Conservation (phyloP, 495 filamentous ascomycete genomes). For the Sphaerosporella brunnea region DNA sequence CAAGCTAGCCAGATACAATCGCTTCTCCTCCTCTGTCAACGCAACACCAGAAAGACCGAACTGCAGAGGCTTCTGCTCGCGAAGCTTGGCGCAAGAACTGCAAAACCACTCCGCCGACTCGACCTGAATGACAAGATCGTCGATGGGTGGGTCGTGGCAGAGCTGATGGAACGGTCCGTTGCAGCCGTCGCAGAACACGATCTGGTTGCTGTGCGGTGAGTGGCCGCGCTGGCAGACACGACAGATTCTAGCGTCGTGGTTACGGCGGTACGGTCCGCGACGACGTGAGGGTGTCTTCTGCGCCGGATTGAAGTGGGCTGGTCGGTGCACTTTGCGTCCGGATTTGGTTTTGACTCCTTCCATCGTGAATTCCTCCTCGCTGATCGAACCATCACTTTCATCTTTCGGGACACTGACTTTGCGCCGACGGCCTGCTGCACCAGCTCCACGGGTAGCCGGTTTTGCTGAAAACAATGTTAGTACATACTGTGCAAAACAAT, state of each 20-base stretch:
- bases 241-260: slow-evolving; percentile 38
- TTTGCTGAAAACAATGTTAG: not conserved
- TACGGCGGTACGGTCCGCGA: slow-evolving; percentile 24
- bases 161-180: slow-evolving; percentile 77
- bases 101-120: slow-evolving; percentile 64
- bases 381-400: slow-evolving; percentile 17
- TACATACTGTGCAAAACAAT: no score
- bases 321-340: slow-evolving; percentile 62
- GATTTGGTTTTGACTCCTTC: slow-evolving; percentile 50
- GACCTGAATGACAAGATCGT: slow-evolving; percentile 45
- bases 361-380: slow-evolving; percentile 26
- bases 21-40: slow-evolving; percentile 24
- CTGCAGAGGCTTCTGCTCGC: slow-evolving; percentile 30
- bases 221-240: slow-evolving; percentile 61
- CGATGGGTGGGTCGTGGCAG: slow-evolving; percentile 73
- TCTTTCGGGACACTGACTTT: slow-evolving; percentile 18
- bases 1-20: slow-evolving; percentile 21
- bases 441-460: slow-evolving; percentile 3
- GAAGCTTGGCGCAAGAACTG: slow-evolving; percentile 39
- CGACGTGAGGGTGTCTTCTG: slow-evolving; percentile 35
- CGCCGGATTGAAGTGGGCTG: slow-evolving; percentile 48
- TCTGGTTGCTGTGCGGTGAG: slow-evolving; percentile 58
- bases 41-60: slow-evolving; percentile 16
- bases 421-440: slow-evolving; percentile 8
- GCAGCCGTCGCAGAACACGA: slow-evolving; percentile 91